phyloP scores from a whole-genome alignment of 2,329 filamentous ascomycete species.

The Eutypa lata region DNA sequence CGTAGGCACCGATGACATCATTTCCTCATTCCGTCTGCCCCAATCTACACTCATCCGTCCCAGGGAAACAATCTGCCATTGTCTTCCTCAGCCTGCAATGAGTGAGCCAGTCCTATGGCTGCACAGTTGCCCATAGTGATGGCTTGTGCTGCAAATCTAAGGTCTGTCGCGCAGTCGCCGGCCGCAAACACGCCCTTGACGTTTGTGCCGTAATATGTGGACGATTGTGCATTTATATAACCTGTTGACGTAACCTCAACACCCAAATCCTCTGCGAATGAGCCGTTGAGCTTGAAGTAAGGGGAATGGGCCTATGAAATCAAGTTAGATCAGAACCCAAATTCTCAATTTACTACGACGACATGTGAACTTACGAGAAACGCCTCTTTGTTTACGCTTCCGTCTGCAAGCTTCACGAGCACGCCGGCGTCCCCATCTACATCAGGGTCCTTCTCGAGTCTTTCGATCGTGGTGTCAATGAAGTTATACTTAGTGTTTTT shows the following conservation, averaged over 20 bases:
- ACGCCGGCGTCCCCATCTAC: constrained; percentile 19
- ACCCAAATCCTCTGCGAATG: constrained; percentile 40
- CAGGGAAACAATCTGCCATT: too few relatives aligned
- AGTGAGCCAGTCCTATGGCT: constrained; percentile 18
- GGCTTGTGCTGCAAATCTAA: constrained; percentile 23
- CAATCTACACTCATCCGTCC: too few relatives aligned
- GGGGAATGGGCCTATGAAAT: constrained; percentile 32
- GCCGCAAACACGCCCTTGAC: constrained; percentile 50
- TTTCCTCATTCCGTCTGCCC: too few relatives aligned
- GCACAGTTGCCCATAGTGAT: constrained; percentile 22
- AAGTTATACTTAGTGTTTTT: constrained; percentile 32
- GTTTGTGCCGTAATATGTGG: constrained; percentile 51
- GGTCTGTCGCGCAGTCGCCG: constrained; percentile 42
- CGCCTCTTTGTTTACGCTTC: constrained; percentile 31
- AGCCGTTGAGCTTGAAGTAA: constrained; percentile 33
- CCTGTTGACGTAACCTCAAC: constrained; percentile 40
- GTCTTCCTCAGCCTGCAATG: constrained; percentile 21
- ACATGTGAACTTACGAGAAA: constrained; percentile 32
- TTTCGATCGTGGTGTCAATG: constrained; percentile 29
- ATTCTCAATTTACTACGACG: not conserved
- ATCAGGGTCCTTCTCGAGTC: constrained; percentile 12
- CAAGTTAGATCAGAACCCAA: not conserved
- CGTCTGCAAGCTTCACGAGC: constrained; percentile 30
- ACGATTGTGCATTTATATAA: constrained; percentile 38
- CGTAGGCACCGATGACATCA: too few relatives aligned